Base-by-base conservation (phyloP, 192 early-diverging fungal genomes). In the Phycomyces nitens region DNA sequence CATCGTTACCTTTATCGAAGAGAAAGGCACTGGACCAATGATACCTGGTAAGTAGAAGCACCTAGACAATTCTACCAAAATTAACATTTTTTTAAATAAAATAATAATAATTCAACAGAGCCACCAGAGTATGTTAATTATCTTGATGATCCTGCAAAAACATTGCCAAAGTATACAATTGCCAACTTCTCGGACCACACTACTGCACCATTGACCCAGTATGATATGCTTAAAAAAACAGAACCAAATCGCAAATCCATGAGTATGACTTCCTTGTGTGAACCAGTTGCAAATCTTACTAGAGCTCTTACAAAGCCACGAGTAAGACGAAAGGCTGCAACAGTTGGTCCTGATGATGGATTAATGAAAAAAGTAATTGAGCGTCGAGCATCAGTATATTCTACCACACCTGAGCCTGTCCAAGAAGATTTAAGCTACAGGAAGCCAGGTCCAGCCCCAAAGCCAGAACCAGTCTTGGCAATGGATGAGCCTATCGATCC, bases 11-110 rank as follows among this genome's bases (percentile, higher is more conserved):
- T 90, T 89, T 53, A 87, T 92, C 27, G 68, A 80, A 20, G 75
- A 77, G 15, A 75, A 77, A 58, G 84, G 85, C 22, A 90, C 90
- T 2, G 90, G 90, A 1, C 72, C 81, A 3, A 75, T 77, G 12
- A 77, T 74, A 20, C 80, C 78, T 38, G 78, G 77, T 62, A 75
- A 67, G 20, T 53, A 47, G 44, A 2, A 47, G 18, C 3, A 7
- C 29, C 20, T 2, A 29, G 27, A 39, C 18, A 57, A 64, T 26
- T 53, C 69, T 8, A 66, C 7, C 39, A 2, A 65, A 7, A 59
- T 29, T 12, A 8, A 29, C 2, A 23, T 40, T 27, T 42, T 49
- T 11, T n/a, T 49, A 21, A 21, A 23, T 42, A 10, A 14, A 10
- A 42, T 42, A 14, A 42, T 10, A n/a, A 2, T 20, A 5, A 42